These are phyloP conservation scores for Zasmidium citrigriseum DNA, from an alignment of 2,329 filamentous ascomycete genomes.

Conservation along the genomic window DNA sequence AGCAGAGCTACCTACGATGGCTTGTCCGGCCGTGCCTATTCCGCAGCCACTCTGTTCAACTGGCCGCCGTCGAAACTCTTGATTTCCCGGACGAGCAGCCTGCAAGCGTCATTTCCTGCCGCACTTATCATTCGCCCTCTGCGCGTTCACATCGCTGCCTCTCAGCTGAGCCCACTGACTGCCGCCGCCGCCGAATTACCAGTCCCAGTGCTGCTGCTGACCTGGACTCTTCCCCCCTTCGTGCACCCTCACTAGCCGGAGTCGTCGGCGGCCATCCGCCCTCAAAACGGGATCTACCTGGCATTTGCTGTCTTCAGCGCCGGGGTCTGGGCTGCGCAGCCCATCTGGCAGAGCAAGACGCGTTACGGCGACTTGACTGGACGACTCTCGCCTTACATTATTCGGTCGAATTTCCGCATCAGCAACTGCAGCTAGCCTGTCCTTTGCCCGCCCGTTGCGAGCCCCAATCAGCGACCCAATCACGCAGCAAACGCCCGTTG, in stretches of 20 bases:
- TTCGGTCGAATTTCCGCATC: slow-evolving; percentile 25
- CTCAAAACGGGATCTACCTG: slow-evolving; percentile 12
- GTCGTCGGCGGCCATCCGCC: neutral
- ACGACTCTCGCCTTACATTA: slow-evolving; percentile 21
- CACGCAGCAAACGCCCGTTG: slow-evolving; percentile 13
- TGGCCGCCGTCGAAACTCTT: slow-evolving; percentile 14
- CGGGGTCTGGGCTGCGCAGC: slow-evolving; percentile 13
- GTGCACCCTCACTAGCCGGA: slow-evolving; percentile 5
- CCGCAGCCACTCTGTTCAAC: slow-evolving; percentile 16
- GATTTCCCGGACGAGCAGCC: neutral
- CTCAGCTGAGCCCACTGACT: neutral
- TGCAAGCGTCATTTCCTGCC: slow-evolving; percentile 16
- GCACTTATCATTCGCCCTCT: slow-evolving; percentile 7
- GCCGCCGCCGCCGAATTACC: neutral
- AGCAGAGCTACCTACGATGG: slow-evolving; percentile 6
- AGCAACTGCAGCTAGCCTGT: slow-evolving; percentile 22
- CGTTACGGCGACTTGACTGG: slow-evolving; percentile 19
- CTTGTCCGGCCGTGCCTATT: slow-evolving; percentile 10
- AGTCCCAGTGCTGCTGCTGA: neutral
- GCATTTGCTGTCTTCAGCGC: slow-evolving; percentile 21
- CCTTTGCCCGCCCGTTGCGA: slow-evolving; percentile 13
- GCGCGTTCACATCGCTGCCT: neutral
- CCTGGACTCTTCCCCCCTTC: neutral
- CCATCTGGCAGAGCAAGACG: slow-evolving; percentile 4
- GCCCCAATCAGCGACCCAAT: slow-evolving; percentile 17